phyloP scores from a whole-genome alignment of 306 rosid species.

The Citrullus colocynthis region DNA sequence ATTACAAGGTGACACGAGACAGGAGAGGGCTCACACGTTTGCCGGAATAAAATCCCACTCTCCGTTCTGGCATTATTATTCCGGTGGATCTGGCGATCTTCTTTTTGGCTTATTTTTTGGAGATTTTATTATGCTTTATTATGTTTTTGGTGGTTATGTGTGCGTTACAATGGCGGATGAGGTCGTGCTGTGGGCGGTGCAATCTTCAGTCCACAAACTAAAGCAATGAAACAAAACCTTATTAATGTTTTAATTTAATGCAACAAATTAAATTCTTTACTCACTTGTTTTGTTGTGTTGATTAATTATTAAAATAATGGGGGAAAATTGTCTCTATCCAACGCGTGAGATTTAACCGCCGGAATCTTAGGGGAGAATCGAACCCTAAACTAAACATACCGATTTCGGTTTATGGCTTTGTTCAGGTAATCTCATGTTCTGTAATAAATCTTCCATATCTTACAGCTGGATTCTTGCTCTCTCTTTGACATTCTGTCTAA shows the following conservation, averaged over 20 bases:
- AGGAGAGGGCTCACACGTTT: neutral
- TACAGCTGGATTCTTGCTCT: conserved; percentile 7
- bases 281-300: neutral
- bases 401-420: neutral
- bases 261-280: neutral
- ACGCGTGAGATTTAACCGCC: conserved; percentile 8
- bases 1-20: neutral
- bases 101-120: neutral
- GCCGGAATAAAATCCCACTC: neutral
- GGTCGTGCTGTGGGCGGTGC: neutral
- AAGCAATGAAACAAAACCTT: neutral
- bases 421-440: conserved; percentile 13
- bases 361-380: neutral
- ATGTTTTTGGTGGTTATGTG: neutral
- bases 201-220: neutral
- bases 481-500: neutral
- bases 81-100: neutral
- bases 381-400: neutral
- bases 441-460: conserved; percentile 4
- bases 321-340: neutral
- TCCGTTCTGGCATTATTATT: neutral
- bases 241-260: neutral
- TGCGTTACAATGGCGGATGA: neutral
- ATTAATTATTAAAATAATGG: neutral
- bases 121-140: neutral